A percentile compares a stretch with the other conserved stretches of the same genome.
Conservation (phyloP, 306 rosid species). For the Fragaria iinumae region DNA sequence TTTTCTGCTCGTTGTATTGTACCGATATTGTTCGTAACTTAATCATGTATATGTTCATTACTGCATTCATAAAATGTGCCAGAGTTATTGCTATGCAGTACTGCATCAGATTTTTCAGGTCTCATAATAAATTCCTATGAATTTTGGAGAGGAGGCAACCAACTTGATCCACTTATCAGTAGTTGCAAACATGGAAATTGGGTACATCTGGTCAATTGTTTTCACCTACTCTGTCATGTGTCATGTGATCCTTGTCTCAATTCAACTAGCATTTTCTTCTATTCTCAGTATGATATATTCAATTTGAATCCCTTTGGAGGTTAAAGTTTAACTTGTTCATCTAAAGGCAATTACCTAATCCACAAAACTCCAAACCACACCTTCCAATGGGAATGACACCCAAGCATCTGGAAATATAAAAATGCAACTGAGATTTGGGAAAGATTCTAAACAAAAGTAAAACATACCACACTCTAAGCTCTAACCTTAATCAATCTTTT, state of each 20-base stretch:
- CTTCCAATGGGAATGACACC: constrained; percentile 11
- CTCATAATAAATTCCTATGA: background rate
- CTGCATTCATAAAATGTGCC: background rate
- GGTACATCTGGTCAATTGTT: background rate
- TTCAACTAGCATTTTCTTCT: constrained; percentile 10
- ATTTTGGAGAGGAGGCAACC: background rate
- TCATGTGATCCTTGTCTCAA: background rate
- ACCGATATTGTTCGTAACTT: background rate
- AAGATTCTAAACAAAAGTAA: background rate
- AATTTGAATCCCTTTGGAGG: background rate
- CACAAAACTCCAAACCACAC: constrained; percentile 11
- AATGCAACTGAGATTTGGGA: background rate
- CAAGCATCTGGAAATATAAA: background rate
- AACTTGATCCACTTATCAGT: constrained; percentile 4
- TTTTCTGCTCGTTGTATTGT: background rate
- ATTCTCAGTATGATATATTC: background rate
- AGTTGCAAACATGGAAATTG: background rate
- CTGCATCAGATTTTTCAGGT: background rate
- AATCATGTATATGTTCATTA: background rate
- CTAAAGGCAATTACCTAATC: constrained; percentile 14
- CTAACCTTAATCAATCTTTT: background rate
- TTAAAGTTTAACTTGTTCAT: background rate
- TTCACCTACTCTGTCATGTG: constrained; percentile 2
- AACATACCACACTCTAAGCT: background rate
- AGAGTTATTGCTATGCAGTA: background rate